A percentile compares a stretch with the other conserved stretches of the same genome.
Evolutionary conservation across 371 early-diverging fungal species (phyloP).

Genomic region (Blakeslea trispora): DNA sequence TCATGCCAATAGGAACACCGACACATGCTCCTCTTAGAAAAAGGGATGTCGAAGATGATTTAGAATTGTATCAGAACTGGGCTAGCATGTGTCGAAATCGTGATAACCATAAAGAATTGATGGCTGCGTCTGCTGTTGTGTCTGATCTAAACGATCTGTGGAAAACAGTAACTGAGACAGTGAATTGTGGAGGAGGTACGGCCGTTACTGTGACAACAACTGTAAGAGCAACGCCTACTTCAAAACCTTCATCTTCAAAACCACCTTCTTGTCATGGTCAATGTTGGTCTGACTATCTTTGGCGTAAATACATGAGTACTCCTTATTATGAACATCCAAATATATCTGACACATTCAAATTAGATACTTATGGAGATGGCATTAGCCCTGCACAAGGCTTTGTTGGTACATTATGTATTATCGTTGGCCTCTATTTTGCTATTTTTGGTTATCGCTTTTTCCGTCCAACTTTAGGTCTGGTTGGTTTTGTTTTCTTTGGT

Average conservation of each 20-base stretch:
- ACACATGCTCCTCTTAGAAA: constrained; percentile 16
- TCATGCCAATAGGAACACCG: neutral
- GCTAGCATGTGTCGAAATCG: constrained; percentile 29
- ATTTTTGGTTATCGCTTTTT: constrained; percentile 48
- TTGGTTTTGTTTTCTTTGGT: constrained; percentile 57
- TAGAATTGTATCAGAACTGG: constrained; percentile 38
- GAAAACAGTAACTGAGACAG: constrained; percentile 39
- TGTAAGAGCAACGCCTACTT: constrained; percentile 10
- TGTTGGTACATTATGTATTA: constrained; percentile 39
- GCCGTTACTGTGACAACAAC: constrained; percentile 43
- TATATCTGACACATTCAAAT: neutral
- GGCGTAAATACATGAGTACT: constrained; percentile 32
- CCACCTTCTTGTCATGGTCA: constrained; percentile 24
- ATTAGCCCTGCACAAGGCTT: constrained; percentile 45
- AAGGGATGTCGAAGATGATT: constrained; percentile 27
- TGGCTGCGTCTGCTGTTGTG: constrained; percentile 4
- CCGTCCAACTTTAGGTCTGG: constrained; percentile 42
- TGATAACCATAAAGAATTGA: constrained; percentile 13
- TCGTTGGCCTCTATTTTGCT: constrained; percentile 42
- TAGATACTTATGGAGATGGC: constrained; percentile 50
- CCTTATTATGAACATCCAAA: no score
- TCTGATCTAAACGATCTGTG: constrained; percentile 22
- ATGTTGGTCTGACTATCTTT: constrained; percentile 48
- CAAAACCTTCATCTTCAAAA: neutral
- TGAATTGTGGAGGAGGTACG: constrained; percentile 41